Base-by-base conservation (phyloP, 257 asterid species). In the Rubia yunnanensis region DNA sequence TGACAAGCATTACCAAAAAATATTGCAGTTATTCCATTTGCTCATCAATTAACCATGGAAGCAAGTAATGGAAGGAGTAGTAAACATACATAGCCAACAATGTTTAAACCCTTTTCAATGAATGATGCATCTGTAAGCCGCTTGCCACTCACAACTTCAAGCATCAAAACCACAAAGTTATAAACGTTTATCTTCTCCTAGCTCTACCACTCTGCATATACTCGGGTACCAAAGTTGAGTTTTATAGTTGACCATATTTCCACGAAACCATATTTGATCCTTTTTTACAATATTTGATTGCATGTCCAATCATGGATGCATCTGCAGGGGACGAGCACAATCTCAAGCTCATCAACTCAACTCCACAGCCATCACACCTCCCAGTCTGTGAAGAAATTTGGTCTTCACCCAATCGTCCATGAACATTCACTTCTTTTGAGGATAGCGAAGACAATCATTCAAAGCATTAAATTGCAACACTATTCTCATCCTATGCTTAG, bases 131-230 rank as follows among this genome's bases (percentile, higher is more conserved):
- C 91, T 54, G 89, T 88, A 22, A 94, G 96, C 76, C 96, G 78
- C 72, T 82, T 85, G 35, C 91, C 94, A 26, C 91, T 88, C 67
- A 86, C 71, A 69, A 86, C 73, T 77, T 88, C 94, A 44, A 86
- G 94, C 60, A 85, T 80, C 73, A 86, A 76, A 80, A 89, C 96
- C 70, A 95, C 96, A 65, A 89, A 86, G 80, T 95, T 86, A 64
- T 86, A 89, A 57, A 89, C 92, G 72, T 89, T 92, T 24, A 87
- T 85, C 84, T 89, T 89, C 77, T 89, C 91, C 7, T 89, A 71
- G 95, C 96, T 73, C 95, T 80, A 28, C 96, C 95, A 76, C 98
- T 88, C 76, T 83, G 98, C 96, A 92, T 88, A 75, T 88, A 92
- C 78, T 88, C 95, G 88, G 73, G 41, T 44, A 71, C 38, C 17